A percentile compares a stretch with the other conserved stretches of the same genome.
phyloP scores from a whole-genome alignment of 148 eudicot species.

The Selenicereus undatus region DNA sequence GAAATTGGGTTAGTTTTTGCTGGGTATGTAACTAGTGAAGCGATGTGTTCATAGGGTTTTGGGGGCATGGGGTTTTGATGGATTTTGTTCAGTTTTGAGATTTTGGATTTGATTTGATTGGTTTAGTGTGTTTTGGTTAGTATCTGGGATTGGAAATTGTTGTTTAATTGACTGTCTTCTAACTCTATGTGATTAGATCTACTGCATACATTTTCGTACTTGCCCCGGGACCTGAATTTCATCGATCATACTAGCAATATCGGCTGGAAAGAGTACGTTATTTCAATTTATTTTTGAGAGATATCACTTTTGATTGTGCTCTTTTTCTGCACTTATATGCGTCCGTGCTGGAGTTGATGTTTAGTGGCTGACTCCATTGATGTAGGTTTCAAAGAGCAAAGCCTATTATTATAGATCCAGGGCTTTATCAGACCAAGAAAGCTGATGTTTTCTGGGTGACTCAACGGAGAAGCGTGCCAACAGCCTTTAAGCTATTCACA shows the following conservation, averaged over 20 bases:
- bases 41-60: background rate
- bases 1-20: slow-evolving; percentile 11
- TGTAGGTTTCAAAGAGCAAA: slow-evolving; percentile 84
- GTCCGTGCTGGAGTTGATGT: background rate
- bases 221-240: slow-evolving; percentile 88
- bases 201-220: slow-evolving; percentile 70
- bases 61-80: background rate
- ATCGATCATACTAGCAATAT: slow-evolving; percentile 88
- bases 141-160: no score
- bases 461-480: slow-evolving; percentile 84
- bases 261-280: slow-evolving; percentile 94
- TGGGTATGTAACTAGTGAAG: background rate
- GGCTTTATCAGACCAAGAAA: slow-evolving; percentile 69
- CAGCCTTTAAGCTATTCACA: slow-evolving; percentile 91
- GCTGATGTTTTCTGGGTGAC: slow-evolving; percentile 83
- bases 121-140: background rate
- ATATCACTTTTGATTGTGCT: background rate
- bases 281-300: background rate
- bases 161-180: slow-evolving; percentile 7
- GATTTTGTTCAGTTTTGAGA: background rate
- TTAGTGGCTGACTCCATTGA: slow-evolving; percentile 8
- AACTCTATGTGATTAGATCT: slow-evolving; percentile 55
- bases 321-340: background rate
- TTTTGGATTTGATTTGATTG: background rate
- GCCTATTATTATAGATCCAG: slow-evolving; percentile 84